Percentiles rank a stretch among this genome's conserved stretches.
Evolutionary conservation across 2,329 filamentous ascomycete genomes (phyloP).

Genomic region (Pseudocercospora crystallina): DNA sequence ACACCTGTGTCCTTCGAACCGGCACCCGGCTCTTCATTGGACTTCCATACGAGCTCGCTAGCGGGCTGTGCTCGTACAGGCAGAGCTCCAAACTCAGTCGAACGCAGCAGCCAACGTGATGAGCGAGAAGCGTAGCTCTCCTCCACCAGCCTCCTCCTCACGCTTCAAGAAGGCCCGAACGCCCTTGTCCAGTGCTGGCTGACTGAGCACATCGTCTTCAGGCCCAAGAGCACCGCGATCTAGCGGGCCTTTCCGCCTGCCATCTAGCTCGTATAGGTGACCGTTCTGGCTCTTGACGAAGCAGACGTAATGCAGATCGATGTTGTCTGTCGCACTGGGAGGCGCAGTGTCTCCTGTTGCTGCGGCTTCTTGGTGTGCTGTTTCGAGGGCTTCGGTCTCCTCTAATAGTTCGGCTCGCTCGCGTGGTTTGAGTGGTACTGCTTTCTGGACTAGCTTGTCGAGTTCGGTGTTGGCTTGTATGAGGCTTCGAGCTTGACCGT

Average conservation of each 20-base stretch:
- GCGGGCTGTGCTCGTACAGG: not conserved
- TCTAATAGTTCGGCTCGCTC: slow-evolving; percentile 75
- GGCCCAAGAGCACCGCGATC: slow-evolving; percentile 53
- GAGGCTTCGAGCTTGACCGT: slow-evolving; percentile 67
- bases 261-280: slow-evolving; percentile 77
- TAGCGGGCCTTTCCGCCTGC: slow-evolving; percentile 69
- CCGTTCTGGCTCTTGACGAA: slow-evolving; percentile 76
- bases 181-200: slow-evolving; percentile 72
- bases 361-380: slow-evolving; percentile 76
- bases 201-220: slow-evolving; percentile 58
- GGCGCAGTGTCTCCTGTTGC: slow-evolving; percentile 74
- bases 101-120: slow-evolving; percentile 59
- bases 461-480: slow-evolving; percentile 61
- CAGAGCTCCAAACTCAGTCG: slow-evolving; percentile 42
- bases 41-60: too few relatives aligned
- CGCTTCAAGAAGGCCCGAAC: slow-evolving; percentile 60
- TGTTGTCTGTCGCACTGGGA: slow-evolving; percentile 72
- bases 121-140: slow-evolving; percentile 63
- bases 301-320: slow-evolving; percentile 95
- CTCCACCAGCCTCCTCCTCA: slow-evolving; percentile 55
- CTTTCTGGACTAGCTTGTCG: slow-evolving; percentile 64
- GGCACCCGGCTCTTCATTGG: too few relatives aligned
- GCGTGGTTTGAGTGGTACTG: slow-evolving; percentile 66
- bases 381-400: slow-evolving; percentile 70
- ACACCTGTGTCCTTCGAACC: too few relatives aligned